These are phyloP conservation scores for Vitis hybrid DNA, from an alignment of 177 flowering plant genomes.

Conservation along the genomic window DNA sequence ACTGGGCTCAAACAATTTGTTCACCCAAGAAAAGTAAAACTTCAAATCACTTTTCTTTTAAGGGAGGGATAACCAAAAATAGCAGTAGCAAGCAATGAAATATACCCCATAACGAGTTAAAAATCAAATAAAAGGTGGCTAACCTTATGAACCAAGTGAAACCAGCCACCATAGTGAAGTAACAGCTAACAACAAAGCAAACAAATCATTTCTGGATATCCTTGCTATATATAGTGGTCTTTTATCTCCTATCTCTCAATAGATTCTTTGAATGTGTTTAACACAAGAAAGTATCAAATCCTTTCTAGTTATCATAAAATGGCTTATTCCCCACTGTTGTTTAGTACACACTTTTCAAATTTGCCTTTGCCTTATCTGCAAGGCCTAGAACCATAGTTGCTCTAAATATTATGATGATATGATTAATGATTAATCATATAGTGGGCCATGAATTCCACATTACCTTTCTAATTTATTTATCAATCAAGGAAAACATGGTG, in stretches of 20 bases:
- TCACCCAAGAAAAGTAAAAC: conserved; percentile 13
- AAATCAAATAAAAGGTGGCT: conserved; percentile 17
- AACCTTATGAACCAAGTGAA: conserved; percentile 2
- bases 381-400: neutral
- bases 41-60: conserved; percentile 10
- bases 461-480: neutral
- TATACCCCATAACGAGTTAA: neutral
- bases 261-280: neutral
- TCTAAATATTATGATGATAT: neutral
- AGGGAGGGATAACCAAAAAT: neutral
- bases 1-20: neutral
- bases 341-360: neutral
- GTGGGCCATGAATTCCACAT: neutral
- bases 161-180: conserved; percentile 9
- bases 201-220: conserved; percentile 1
- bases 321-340: neutral
- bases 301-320: neutral
- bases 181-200: conserved; percentile 11
- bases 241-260: neutral
- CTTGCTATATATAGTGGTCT: neutral
- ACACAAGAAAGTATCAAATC: neutral
- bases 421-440: neutral
- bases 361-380: conserved; percentile 5
- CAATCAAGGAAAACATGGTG: neutral
- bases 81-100: neutral